phyloP scores from a whole-genome alignment of 352 stramenopile genomes.

The Phytophthora pinifolia region DNA sequence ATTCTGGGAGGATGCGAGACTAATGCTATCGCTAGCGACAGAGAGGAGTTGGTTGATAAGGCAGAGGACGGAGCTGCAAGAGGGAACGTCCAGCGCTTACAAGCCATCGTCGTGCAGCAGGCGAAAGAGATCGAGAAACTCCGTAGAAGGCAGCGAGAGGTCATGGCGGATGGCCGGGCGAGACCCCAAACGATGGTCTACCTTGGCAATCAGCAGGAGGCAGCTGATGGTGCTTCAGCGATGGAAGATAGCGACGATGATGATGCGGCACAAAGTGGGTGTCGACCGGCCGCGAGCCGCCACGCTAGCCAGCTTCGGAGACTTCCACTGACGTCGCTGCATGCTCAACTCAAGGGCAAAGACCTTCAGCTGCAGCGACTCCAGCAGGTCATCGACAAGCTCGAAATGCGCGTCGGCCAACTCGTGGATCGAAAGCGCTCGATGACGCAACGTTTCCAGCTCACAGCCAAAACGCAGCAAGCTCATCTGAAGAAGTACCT shows the following conservation, averaged over 20 bases:
- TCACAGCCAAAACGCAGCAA: conserved; percentile 31
- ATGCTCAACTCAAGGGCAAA: conserved; percentile 36
- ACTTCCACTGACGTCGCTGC: conserved; percentile 43
- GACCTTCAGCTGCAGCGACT: conserved; percentile 37
- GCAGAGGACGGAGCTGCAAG: no score
- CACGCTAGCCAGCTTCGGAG: conserved; percentile 17
- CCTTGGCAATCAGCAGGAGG: conserved; percentile 14
- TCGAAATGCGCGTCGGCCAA: conserved; percentile 26
- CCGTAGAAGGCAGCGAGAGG: conserved; percentile 14
- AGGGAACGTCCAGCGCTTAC: conserved; percentile 23
- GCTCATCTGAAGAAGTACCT: conserved; percentile 45
- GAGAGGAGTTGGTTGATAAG: not conserved
- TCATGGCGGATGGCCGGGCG: conserved; percentile 3
- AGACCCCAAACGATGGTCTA: not conserved
- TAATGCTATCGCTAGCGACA: not conserved
- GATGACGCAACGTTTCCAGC: conserved; percentile 30
- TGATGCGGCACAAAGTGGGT: not conserved
- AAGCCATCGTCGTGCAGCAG: conserved; percentile 44
- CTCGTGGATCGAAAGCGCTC: conserved; percentile 32
- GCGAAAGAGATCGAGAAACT: conserved; percentile 36
- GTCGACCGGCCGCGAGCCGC: conserved; percentile 1
- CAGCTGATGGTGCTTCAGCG: not conserved
- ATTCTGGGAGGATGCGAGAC: not conserved
- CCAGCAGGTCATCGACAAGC: conserved; percentile 30
- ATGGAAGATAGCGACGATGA: not conserved